A percentile compares a stretch with the other conserved stretches of the same genome.
These are phyloP conservation scores for Leptographium radiaticola DNA, from an alignment of 2,329 filamentous ascomycete species.

Conservation along the genomic window DNA sequence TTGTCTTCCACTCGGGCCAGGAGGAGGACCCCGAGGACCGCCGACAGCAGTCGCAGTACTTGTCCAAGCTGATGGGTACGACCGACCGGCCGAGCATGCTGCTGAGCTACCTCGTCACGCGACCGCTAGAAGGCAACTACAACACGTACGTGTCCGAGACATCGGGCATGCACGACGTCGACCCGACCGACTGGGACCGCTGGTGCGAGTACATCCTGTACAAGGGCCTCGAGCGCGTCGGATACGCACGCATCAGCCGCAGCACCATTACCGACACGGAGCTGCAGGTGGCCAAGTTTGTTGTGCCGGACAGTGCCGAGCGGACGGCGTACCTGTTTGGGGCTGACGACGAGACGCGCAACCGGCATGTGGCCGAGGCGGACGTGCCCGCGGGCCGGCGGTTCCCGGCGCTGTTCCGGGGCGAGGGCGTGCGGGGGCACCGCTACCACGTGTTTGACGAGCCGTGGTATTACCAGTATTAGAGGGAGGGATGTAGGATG, in stretches of 20 bases:
- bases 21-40: conserved; percentile 93
- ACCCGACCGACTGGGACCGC: conserved; percentile 82
- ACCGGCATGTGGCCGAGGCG: conserved; percentile 49
- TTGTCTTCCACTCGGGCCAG: conserved; percentile 97
- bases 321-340: conserved; percentile 36
- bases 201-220: conserved; percentile 99
- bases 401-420: conserved; percentile 77
- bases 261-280: conserved; percentile 95
- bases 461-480: conserved; percentile 55
- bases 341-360: conserved; percentile 38
- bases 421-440: conserved; percentile 78
- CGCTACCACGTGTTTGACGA: conserved; percentile 91
- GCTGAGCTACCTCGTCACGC: conserved; percentile 84
- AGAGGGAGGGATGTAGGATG: not conserved
- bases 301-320: conserved; percentile 52
- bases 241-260: conserved; percentile 80
- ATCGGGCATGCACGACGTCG: conserved; percentile 92
- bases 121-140: conserved; percentile 86
- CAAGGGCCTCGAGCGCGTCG: conserved; percentile 73
- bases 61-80: conserved; percentile 77
- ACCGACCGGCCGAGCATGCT: conserved; percentile 70
- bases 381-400: conserved; percentile 64
- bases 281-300: conserved; percentile 90
- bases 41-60: conserved; percentile 72
- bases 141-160: conserved; percentile 80